Conservation (phyloP, 768 basidiomycete genomes). For the Coprinopsis sp. region DNA sequence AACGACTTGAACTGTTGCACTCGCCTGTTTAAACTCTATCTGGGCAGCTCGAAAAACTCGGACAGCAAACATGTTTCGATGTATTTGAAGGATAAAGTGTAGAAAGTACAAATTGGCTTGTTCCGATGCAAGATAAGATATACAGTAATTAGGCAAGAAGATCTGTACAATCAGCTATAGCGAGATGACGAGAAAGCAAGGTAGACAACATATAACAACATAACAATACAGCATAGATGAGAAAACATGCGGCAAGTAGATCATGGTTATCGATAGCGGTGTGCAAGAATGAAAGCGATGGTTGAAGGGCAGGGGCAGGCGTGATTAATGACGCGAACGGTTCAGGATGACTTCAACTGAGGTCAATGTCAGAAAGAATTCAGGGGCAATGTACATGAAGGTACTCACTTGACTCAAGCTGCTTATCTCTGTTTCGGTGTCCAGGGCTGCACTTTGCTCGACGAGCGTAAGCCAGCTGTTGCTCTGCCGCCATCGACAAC, state of each 20-base stretch:
- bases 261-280: too few relatives aligned
- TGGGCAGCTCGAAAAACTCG: too few relatives aligned
- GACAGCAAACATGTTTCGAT: too few relatives aligned
- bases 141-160: too few relatives aligned
- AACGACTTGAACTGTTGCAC: too few relatives aligned
- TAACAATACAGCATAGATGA: neutral
- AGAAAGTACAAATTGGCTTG: too few relatives aligned
- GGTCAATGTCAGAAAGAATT: too few relatives aligned
- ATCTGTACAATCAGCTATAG: neutral
- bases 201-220: neutral
- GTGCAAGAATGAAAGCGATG: neutral
- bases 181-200: neutral
- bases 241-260: neutral
- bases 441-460: neutral
- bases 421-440: neutral
- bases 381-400: neutral
- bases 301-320: neutral
- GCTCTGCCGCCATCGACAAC: constrained; percentile 57
- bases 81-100: too few relatives aligned
- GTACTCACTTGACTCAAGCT: neutral
- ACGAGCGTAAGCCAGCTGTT: constrained; percentile 46
- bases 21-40: too few relatives aligned
- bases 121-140: too few relatives aligned
- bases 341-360: too few relatives aligned
- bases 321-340: too few relatives aligned